Conservation (phyloP, 495 filamentous ascomycete species). For the Penicillium tannophilum region DNA sequence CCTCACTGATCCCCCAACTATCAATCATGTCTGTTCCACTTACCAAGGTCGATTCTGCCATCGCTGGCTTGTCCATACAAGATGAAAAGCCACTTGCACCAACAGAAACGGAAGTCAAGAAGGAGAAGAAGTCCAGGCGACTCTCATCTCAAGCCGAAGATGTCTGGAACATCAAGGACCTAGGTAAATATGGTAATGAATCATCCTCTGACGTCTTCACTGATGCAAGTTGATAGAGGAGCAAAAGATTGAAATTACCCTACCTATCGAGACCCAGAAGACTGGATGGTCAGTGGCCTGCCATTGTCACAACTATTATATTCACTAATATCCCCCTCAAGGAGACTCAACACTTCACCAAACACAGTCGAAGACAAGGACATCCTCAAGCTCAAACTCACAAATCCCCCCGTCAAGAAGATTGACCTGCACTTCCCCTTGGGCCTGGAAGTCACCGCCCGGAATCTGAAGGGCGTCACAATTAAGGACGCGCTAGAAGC, state of each 20-base stretch:
- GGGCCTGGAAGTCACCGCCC: constrained; percentile 83
- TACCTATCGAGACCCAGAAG: constrained; percentile 86
- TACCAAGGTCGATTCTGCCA: constrained; percentile 84
- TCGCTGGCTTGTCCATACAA: constrained; percentile 72
- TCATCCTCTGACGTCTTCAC: not conserved
- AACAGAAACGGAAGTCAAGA: constrained; percentile 30
- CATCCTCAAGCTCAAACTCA: constrained; percentile 75
- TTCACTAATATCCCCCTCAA: constrained; percentile 30
- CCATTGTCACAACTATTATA: not conserved
- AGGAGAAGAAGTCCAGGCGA: constrained; percentile 58
- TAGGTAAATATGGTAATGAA: constrained; percentile 63
- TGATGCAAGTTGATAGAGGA: constrained; percentile 59
- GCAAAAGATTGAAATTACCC: constrained; percentile 69
- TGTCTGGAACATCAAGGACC: constrained; percentile 80
- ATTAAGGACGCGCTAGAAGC: constrained; percentile 94
- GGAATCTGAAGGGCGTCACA: constrained; percentile 89
- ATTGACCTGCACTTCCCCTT: constrained; percentile 88
- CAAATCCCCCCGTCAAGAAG: constrained; percentile 83
- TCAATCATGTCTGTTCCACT: constrained; percentile 68
- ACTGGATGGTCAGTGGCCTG: constrained; percentile 74
- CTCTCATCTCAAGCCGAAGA: constrained; percentile 66
- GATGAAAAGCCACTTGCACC: constrained; percentile 52
- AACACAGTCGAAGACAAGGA: constrained; percentile 76
- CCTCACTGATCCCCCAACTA: constrained; percentile 19
- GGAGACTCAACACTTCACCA: constrained; percentile 90